These are phyloP conservation scores for Melampsora americana DNA, from an alignment of 1,284 basidiomycete genomes.

Conservation along the genomic window DNA sequence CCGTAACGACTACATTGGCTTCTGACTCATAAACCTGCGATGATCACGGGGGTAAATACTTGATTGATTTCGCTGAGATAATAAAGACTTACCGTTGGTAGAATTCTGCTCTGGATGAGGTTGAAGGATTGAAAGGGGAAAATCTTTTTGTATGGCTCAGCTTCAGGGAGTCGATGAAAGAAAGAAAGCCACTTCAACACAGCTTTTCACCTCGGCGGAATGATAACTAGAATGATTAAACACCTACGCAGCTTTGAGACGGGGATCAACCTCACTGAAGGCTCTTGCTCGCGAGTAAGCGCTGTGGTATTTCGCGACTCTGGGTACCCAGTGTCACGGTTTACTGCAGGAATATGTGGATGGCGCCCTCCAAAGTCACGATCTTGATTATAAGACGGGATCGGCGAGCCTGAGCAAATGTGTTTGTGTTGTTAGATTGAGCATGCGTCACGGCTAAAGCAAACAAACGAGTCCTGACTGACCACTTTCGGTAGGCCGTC, in stretches of 20 bases:
- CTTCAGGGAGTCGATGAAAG: conserved; percentile 56
- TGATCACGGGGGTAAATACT: conserved; percentile 13
- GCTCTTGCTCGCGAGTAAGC: not conserved
- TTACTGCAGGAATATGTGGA: not conserved
- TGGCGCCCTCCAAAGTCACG: not conserved
- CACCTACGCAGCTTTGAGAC: conserved; percentile 5
- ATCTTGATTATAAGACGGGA: not conserved
- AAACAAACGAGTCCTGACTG: too few species aligned
- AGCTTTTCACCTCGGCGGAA: not conserved
- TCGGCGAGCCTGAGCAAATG: not conserved
- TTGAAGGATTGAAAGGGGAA: conserved; percentile 89
- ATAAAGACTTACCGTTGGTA: conserved; percentile 64
- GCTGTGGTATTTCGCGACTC: not conserved
- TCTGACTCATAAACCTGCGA: conserved; percentile 65
- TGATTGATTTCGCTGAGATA: not conserved
- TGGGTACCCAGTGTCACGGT: too few species aligned
- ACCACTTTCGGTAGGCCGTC: too few species aligned
- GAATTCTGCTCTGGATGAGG: conserved; percentile 77
- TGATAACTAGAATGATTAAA: not conserved
- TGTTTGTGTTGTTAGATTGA: not conserved
- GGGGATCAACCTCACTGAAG: not conserved
- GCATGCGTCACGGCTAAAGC: not conserved
- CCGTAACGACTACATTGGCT: conserved; percentile 67
- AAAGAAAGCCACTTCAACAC: not conserved
- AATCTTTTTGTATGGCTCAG: conserved; percentile 71